phyloP scores from a whole-genome alignment of 768 basidiomycete genomes.

The Mycena latifolia region DNA sequence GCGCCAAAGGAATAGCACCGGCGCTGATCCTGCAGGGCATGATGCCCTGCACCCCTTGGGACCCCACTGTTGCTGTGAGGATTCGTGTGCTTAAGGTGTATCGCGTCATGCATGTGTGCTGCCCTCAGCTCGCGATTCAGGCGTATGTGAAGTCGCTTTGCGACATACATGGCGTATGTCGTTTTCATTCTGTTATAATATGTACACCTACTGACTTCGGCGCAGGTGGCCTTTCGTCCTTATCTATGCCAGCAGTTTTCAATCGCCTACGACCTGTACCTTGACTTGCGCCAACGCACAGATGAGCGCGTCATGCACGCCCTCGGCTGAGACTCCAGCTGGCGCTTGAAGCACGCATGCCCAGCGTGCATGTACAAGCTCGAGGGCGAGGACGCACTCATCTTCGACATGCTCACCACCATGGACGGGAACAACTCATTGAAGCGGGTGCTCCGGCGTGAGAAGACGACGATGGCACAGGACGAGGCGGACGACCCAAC shows the following conservation, averaged over 20 bases:
- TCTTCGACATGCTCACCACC: slow-evolving; percentile 34
- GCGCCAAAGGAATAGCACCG: too few relatives aligned
- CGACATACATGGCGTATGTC: too few relatives aligned
- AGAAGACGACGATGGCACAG: not conserved
- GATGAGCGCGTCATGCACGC: slow-evolving; percentile 15
- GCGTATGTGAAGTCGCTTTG: slow-evolving; percentile 12
- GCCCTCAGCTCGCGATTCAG: slow-evolving; percentile 34
- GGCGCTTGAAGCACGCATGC: slow-evolving; percentile 41
- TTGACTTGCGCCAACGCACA: slow-evolving; percentile 23
- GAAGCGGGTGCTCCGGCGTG: slow-evolving; percentile 27
- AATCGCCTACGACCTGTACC: slow-evolving; percentile 36
- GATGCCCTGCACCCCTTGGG: too few relatives aligned
- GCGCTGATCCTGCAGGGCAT: too few relatives aligned
- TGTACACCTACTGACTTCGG: too few relatives aligned
- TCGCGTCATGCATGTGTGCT: not conserved
- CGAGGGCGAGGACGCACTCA: slow-evolving; percentile 35
- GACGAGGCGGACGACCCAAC: slow-evolving; percentile 19
- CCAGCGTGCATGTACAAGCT: slow-evolving; percentile 42
- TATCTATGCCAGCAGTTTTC: slow-evolving; percentile 29
- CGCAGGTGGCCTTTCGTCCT: not conserved
- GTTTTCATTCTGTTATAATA: too few relatives aligned
- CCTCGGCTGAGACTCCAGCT: slow-evolving; percentile 2
- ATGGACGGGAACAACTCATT: slow-evolving; percentile 45
- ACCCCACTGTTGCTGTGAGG: too few relatives aligned
- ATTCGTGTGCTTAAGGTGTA: too few relatives aligned